Conservation (phyloP, 148 eudicot species). For the Chenopodium quinoa region DNA sequence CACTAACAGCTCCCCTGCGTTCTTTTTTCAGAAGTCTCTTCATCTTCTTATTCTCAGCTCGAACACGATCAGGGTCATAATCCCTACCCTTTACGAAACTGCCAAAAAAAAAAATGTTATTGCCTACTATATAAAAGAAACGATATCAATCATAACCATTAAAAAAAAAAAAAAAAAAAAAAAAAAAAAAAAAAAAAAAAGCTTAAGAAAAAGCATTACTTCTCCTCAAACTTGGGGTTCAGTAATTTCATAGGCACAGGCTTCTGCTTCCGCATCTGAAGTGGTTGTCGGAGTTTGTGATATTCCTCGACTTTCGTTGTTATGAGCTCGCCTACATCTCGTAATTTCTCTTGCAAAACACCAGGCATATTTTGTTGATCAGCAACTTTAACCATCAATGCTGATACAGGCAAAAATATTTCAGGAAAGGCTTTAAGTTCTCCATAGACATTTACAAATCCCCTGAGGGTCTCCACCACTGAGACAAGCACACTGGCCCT, state of each 20-base stretch:
- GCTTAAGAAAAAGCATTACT: slow-evolving; percentile 39
- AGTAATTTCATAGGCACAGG: slow-evolving; percentile 58
- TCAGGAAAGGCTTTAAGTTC: slow-evolving; percentile 78
- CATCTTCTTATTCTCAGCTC: slow-evolving; percentile 64
- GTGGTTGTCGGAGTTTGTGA: slow-evolving; percentile 57
- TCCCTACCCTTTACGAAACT: slow-evolving; percentile 86
- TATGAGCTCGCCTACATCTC: slow-evolving; percentile 44
- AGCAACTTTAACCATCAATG: slow-evolving; percentile 43
- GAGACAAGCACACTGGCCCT: slow-evolving; percentile 75
- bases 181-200: neutral
- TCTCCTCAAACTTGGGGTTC: slow-evolving; percentile 78
- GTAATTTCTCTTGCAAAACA: slow-evolving; percentile 52
- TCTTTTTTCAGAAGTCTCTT: slow-evolving; percentile 48
- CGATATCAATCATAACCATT: neutral
- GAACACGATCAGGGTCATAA: slow-evolving; percentile 88
- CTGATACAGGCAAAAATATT: slow-evolving; percentile 53
- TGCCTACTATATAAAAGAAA: neutral
- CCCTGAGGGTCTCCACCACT: slow-evolving; percentile 54
- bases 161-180: neutral
- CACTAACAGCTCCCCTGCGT: slow-evolving; percentile 73
- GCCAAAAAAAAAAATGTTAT: slow-evolving; percentile 27
- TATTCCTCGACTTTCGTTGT: slow-evolving; percentile 48
- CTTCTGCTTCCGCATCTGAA: slow-evolving; percentile 73
- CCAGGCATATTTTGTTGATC: slow-evolving; percentile 49
- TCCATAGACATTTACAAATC: slow-evolving; percentile 49